phyloP scores from a whole-genome alignment of 805 yeast genomes.

The Hanseniaspora lindneri region DNA sequence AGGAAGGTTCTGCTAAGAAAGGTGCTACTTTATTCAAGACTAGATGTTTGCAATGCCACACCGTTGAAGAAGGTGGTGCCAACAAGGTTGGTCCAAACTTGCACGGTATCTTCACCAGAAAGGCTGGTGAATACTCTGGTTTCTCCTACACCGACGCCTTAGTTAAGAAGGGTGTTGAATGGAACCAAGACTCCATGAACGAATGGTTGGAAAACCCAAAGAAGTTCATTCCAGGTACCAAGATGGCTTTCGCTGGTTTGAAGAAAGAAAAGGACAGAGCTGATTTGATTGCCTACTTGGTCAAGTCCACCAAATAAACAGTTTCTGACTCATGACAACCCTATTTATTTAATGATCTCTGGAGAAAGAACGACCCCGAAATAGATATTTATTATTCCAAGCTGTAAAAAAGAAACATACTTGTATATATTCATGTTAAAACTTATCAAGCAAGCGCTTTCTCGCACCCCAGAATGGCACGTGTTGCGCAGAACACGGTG shows the following conservation, averaged over 20 bases:
- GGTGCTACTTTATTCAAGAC: constrained; percentile 98
- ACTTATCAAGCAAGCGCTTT: not conserved
- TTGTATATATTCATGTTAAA: not conserved
- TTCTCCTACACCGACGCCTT: constrained; percentile 96
- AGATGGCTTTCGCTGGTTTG: constrained; percentile 99
- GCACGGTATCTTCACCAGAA: constrained; percentile 87
- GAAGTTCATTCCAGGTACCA: constrained; percentile 99
- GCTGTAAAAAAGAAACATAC: not conserved
- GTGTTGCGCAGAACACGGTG: no score
- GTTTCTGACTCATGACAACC: no score
- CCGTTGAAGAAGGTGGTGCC: constrained; percentile 89
- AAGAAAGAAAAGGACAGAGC: constrained; percentile 98
- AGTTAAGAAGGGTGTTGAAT: constrained; percentile 83
- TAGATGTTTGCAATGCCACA: constrained; percentile 98
- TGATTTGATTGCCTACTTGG: constrained; percentile 83
- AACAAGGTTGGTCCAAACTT: constrained; percentile 99
- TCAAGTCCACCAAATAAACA: constrained; percentile 41
- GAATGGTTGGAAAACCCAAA: constrained; percentile 98
- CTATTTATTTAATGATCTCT: constrained; percentile 3
- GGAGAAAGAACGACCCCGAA: not conserved
- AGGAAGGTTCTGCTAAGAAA: constrained; percentile 63
- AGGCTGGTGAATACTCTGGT: constrained; percentile 84
- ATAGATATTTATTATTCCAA: not conserved
- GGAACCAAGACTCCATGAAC: constrained; percentile 80
- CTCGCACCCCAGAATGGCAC: no score